Evolutionary conservation across 768 basidiomycete species (phyloP).

Genomic region (Coprinellus micaceus): DNA sequence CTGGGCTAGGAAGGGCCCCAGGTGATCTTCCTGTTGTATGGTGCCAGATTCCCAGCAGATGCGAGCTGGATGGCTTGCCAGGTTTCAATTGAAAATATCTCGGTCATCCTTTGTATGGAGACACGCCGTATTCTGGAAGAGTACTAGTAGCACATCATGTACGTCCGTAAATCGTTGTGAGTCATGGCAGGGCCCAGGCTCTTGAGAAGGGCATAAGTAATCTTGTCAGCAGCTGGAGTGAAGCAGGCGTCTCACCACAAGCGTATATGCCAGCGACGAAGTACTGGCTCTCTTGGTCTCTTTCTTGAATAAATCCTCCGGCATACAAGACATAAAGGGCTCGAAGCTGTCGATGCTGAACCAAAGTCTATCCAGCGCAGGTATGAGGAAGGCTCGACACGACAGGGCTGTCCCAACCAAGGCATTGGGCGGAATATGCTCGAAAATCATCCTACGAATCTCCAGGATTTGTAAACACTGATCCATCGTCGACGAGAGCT

Average conservation of each 20-base stretch:
- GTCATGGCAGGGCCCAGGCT: no score
- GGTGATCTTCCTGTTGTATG: background rate
- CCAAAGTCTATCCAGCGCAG: background rate
- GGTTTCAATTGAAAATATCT: background rate
- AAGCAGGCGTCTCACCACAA: no score
- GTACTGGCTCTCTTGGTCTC: background rate
- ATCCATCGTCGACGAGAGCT: background rate
- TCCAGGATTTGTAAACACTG: background rate
- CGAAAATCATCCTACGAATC: background rate
- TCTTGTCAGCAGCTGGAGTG: no score
- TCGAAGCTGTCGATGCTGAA: background rate
- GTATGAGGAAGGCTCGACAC: background rate
- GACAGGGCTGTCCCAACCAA: background rate
- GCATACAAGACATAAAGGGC: background rate
- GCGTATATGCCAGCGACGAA: no score
- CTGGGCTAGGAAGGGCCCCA: background rate
- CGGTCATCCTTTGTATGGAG: background rate
- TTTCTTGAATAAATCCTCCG: background rate
- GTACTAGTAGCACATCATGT: no score
- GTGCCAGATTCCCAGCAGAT: background rate
- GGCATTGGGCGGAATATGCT: background rate
- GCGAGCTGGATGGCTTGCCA: background rate
- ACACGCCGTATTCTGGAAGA: background rate
- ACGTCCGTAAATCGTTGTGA: no score
- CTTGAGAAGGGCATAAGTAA: no score